phyloP scores from a whole-genome alignment of 768 basidiomycete genomes.

The Tephrocybe rancida region DNA sequence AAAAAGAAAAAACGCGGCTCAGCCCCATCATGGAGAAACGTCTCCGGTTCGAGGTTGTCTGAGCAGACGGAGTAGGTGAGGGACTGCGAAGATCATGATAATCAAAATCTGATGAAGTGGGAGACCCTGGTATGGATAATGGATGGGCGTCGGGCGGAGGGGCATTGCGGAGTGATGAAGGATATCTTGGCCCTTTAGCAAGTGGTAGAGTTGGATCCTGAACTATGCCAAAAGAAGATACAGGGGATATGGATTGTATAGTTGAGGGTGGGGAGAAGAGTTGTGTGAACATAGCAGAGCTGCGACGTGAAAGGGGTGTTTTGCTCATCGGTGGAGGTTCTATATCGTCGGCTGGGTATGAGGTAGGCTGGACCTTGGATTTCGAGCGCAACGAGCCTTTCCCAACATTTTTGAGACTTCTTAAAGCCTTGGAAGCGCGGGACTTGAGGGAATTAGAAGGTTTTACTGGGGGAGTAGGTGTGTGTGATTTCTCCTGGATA shows the following conservation, averaged over 20 bases:
- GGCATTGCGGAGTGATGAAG: slow-evolving; percentile 8
- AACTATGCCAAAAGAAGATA: slow-evolving; percentile 31
- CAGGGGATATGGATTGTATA: slow-evolving; percentile 25
- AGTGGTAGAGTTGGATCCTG: slow-evolving; percentile 15
- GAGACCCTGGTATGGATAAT: slow-evolving; percentile 9
- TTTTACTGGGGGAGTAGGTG: slow-evolving; percentile 26
- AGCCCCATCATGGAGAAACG: slow-evolving; percentile 41
- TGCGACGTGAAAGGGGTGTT: slow-evolving; percentile 38
- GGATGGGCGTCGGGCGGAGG: slow-evolving; percentile 4
- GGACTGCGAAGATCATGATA: slow-evolving; percentile 23
- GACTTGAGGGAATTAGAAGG: slow-evolving; percentile 44
- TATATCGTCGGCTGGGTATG: slow-evolving; percentile 7
- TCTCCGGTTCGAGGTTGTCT: slow-evolving; percentile 28
- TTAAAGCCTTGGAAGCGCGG: slow-evolving; percentile 49
- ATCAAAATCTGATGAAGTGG: slow-evolving; percentile 18
- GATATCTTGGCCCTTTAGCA: slow-evolving; percentile 19
- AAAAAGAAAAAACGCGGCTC: slow-evolving; percentile 40
- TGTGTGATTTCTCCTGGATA: slow-evolving; percentile 3
- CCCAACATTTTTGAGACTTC: slow-evolving; percentile 45
- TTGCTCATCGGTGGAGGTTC: slow-evolving; percentile 25
- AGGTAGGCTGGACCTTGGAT: slow-evolving; percentile 40
- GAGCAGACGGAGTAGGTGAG: slow-evolving; percentile 36
- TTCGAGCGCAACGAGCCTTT: slow-evolving; percentile 34
- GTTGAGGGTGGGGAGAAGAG: slow-evolving; percentile 32
- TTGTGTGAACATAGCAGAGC: slow-evolving; percentile 40